phyloP scores from a whole-genome alignment of 2,329 filamentous ascomycete species.

The Neopestalotiopsis clavispora region DNA sequence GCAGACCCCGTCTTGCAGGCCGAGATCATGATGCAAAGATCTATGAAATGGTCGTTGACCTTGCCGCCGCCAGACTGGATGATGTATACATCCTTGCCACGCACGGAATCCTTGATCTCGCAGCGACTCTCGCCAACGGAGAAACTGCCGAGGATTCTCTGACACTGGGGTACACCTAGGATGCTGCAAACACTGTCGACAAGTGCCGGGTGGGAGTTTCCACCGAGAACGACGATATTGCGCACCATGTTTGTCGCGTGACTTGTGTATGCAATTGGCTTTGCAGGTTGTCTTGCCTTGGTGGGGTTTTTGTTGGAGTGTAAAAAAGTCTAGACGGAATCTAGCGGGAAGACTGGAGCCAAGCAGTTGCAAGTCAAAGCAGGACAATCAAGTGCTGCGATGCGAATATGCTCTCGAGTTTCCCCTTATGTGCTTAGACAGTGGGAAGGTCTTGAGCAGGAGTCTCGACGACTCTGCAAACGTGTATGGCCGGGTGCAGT shows the following conservation, averaged over 20 bases:
- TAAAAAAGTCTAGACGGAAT: not conserved
- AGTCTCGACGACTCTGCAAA: not conserved
- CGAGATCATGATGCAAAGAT: conserved; percentile 97
- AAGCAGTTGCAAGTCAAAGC: not conserved
- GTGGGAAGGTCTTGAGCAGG: not conserved
- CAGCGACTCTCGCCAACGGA: conserved; percentile 93
- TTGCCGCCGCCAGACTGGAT: conserved; percentile 92
- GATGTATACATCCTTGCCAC: conserved; percentile 98
- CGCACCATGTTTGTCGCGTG: conserved; percentile 67
- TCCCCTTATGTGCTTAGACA: not conserved
- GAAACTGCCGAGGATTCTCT: conserved; percentile 89
- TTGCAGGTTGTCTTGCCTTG: not conserved
- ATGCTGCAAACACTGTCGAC: conserved; percentile 87
- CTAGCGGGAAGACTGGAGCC: conserved; percentile 2
- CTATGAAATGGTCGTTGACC: conserved; percentile 96
- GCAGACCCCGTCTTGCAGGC: conserved; percentile 95
- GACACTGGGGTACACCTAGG: conserved; percentile 84
- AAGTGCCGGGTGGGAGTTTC: conserved; percentile 89
- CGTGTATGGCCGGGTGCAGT: not conserved
- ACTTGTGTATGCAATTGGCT: not conserved
- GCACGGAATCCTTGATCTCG: conserved; percentile 94
- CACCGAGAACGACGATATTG: conserved; percentile 92
- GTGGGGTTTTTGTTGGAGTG: conserved; percentile 8
- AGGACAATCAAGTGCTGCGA: conserved; percentile 3
- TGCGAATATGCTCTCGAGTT: not conserved